phyloP scores from a whole-genome alignment of 345 rosid genomes.

The Salix purpurea region DNA sequence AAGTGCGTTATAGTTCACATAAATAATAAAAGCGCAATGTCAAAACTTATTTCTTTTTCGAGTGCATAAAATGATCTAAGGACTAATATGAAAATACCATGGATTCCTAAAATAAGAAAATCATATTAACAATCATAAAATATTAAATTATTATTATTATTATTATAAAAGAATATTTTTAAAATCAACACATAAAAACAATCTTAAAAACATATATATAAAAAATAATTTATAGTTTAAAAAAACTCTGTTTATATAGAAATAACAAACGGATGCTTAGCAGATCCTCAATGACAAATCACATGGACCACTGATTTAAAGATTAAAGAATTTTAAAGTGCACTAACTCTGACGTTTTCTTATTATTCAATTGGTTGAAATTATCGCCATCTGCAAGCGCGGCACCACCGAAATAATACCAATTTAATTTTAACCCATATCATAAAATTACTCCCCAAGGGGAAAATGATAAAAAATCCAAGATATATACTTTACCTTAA shows the following conservation, averaged over 20 bases:
- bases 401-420: not conserved
- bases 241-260: too few relatives aligned
- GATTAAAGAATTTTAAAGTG: not conserved
- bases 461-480: not conserved
- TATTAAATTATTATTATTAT: too few relatives aligned
- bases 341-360: not conserved
- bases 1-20: too few relatives aligned
- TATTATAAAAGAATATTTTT: too few relatives aligned
- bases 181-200: too few relatives aligned
- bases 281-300: not conserved
- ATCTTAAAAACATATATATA: too few relatives aligned
- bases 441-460: not conserved
- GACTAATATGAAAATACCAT: not conserved
- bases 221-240: too few relatives aligned
- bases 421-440: too few relatives aligned
- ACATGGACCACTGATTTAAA: not conserved
- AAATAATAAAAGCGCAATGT: too few relatives aligned
- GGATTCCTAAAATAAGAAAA: too few relatives aligned
- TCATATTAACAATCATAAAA: not conserved
- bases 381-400: not conserved
- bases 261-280: not conserved
- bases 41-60: too few relatives aligned
- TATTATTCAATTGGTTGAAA: not conserved
- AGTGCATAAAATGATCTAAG: too few relatives aligned
- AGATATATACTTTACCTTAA: not conserved